Conservation (phyloP, 768 basidiomycete genomes). For the Termitomyces titanicus region DNA sequence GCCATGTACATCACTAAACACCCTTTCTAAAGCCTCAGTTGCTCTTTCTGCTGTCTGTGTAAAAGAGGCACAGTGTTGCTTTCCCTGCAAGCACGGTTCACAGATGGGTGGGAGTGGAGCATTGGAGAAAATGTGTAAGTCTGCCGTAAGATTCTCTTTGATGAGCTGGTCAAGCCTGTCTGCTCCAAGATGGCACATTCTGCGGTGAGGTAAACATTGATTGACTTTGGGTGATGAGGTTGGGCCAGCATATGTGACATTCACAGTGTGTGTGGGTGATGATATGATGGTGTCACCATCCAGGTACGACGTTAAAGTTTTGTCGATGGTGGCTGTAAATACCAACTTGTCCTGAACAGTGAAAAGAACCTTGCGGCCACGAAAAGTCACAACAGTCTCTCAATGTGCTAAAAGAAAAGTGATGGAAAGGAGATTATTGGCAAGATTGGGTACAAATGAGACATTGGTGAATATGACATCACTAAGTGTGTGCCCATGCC, state of each 20-base stretch:
- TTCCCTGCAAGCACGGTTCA: neutral
- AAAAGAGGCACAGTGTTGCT: neutral
- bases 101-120: neutral
- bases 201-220: neutral
- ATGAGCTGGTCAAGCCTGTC: neutral
- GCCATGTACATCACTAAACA: slow-evolving; percentile 1
- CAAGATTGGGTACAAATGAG: slow-evolving; percentile 6
- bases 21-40: neutral
- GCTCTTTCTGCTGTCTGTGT: neutral
- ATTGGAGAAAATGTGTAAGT: neutral
- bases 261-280: too few relatives aligned
- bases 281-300: too few relatives aligned
- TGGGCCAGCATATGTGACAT: neutral
- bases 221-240: neutral
- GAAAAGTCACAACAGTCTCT: neutral
- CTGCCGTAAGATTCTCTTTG: neutral
- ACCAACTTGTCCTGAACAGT: neutral
- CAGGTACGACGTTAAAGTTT: too few relatives aligned
- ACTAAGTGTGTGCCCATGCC: neutral
- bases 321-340: neutral
- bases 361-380: neutral
- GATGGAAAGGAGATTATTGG: slow-evolving; percentile 9
- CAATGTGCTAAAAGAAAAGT: neutral
- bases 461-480: slow-evolving; percentile 11
- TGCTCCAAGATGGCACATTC: neutral